Conservation (phyloP, 768 basidiomycete genomes). For the Roridomyces roridus region DNA sequence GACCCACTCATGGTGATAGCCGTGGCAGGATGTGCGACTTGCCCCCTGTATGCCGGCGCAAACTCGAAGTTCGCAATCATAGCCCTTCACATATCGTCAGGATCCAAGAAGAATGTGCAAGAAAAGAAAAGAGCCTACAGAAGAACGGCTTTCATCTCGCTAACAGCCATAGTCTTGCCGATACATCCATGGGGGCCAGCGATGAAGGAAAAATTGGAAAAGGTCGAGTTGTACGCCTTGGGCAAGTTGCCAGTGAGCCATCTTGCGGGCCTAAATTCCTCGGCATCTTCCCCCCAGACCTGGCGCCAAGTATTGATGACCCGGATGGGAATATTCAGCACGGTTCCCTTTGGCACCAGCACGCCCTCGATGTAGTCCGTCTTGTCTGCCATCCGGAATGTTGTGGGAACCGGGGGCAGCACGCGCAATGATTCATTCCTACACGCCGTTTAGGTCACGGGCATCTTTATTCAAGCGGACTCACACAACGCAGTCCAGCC, state of each 20-base stretch:
- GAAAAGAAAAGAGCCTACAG: conserved; percentile 39
- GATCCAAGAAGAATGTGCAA: background rate
- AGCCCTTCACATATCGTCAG: conserved; percentile 30
- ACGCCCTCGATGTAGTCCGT: conserved; percentile 48
- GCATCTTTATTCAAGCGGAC: conserved; percentile 4
- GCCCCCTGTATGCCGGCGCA: conserved; percentile 47
- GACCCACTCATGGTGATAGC: conserved; percentile 55
- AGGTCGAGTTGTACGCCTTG: conserved; percentile 38
- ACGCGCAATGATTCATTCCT: conserved; percentile 50
- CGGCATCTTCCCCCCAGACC: conserved; percentile 58
- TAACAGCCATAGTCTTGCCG: conserved; percentile 53
- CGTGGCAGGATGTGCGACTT: conserved; percentile 46
- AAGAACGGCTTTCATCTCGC: conserved; percentile 56
- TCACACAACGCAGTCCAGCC: conserved; percentile 49
- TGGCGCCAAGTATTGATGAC: conserved; percentile 56
- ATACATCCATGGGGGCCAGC: conserved; percentile 54
- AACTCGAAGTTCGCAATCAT: conserved; percentile 51
- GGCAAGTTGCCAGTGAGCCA: conserved; percentile 54
- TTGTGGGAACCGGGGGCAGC: conserved; percentile 47
- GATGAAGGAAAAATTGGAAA: conserved; percentile 49
- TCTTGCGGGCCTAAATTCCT: conserved; percentile 53
- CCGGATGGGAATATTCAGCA: conserved; percentile 51
- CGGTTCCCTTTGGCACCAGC: conserved; percentile 49
- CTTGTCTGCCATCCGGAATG: conserved; percentile 43
- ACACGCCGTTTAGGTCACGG: background rate